phyloP scores from a whole-genome alignment of 225 moss, liverwort and hornwort species.

The Pseudoscleropodium purum region DNA sequence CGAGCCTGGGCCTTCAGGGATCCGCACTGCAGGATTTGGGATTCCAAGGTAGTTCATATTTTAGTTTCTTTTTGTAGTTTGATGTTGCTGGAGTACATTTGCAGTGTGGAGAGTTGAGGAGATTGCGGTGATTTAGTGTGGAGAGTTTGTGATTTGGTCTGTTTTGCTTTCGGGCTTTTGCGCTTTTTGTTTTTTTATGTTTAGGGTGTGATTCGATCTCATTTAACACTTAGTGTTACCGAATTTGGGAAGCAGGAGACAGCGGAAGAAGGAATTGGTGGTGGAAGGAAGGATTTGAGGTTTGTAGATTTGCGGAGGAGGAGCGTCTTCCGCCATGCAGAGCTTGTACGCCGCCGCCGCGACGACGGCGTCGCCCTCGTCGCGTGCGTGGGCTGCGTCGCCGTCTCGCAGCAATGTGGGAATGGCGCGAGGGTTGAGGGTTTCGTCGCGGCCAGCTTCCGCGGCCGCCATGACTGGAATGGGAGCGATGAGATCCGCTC shows the following conservation, averaged over 20 bases:
- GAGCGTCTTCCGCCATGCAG: conserved; percentile 21
- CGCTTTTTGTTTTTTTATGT: neutral
- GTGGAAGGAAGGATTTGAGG: neutral
- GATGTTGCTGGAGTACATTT: neutral
- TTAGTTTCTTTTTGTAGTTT: neutral
- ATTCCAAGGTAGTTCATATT: neutral
- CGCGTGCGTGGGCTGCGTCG: conserved; percentile 3
- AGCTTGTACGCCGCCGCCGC: conserved; percentile 21
- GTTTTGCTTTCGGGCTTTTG: neutral
- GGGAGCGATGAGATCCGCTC: conserved; percentile 21
- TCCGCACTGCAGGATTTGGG: neutral
- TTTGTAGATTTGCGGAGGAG: neutral
- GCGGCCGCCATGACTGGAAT: conserved; percentile 29
- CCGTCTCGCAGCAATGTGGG: conserved; percentile 26
- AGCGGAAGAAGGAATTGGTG: neutral
- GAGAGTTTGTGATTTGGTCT: neutral
- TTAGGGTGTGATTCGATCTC: neutral
- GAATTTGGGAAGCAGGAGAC: neutral
- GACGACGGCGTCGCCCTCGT: conserved; percentile 3
- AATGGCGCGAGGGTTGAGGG: neutral
- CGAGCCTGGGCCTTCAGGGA: neutral
- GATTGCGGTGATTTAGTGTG: neutral
- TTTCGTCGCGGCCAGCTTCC: neutral
- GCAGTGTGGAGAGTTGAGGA: neutral
- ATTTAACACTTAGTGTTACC: neutral